phyloP scores from a whole-genome alignment of 2,329 filamentous ascomycete species.

The Xylaria sp. region DNA sequence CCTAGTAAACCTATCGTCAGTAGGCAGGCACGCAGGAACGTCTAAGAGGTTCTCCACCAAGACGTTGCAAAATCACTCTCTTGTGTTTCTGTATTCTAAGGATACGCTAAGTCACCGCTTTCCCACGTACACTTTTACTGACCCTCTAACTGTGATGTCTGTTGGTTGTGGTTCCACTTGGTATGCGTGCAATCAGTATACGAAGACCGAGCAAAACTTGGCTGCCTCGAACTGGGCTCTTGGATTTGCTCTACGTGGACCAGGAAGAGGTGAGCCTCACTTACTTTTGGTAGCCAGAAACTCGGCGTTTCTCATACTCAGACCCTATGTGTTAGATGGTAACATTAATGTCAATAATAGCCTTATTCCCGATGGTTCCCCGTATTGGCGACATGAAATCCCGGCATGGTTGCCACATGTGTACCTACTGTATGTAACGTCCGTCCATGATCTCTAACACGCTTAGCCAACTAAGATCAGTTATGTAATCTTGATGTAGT shows the following conservation, averaged over 20 bases:
- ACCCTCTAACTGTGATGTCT: background rate
- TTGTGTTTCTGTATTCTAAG: constrained; percentile 5
- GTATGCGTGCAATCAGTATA: background rate
- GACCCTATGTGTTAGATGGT: background rate
- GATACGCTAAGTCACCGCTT: constrained; percentile 2
- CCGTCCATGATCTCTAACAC: background rate
- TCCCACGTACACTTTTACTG: background rate
- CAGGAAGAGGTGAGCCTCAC: background rate
- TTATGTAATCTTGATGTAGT: background rate
- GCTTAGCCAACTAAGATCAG: background rate
- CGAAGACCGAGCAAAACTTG: background rate
- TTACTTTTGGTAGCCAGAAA: background rate
- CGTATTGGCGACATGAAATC: background rate
- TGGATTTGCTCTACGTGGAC: background rate
- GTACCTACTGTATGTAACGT: background rate
- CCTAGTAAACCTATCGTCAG: no score
- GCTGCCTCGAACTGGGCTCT: constrained; percentile 2
- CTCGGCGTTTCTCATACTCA: background rate
- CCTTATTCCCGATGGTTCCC: background rate
- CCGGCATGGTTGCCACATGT: background rate
- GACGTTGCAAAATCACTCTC: background rate
- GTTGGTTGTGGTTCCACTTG: background rate
- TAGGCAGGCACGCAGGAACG: no score
- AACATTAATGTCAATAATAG: background rate
- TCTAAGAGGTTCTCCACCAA: no score